Evolutionary conservation across 73 alveolate species (phyloP), one percentile per base, ranked within the genome.

Genomic region (Paramecium octaurelia): DNA sequence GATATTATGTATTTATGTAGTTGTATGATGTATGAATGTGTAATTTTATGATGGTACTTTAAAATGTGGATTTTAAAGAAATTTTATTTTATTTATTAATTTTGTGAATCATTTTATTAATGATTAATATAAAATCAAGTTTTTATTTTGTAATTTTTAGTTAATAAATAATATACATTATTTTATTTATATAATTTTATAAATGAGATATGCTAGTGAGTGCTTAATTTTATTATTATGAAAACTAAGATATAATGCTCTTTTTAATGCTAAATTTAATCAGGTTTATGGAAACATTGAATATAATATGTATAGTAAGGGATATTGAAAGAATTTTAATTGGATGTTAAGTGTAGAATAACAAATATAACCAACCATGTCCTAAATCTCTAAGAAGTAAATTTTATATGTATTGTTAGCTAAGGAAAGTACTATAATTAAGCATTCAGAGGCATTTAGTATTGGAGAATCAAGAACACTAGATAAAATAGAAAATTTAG

Each of bases 221-320:
- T 54, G 69, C 21, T n/a, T n/a, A 54, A 54, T 54, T 18, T 54
- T 54, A 54, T 54, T 54, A 54, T 54, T 54, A 54, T 4, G 69
- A 54, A 54, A 54, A 54, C 8, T 54, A 54, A 54, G 69, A 54
- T 54, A 54, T 54, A 18, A 18, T 18, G 14, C 69, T 27, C 31
- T 16, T 27, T 64, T 64, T 31, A 64, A 64, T 64, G 84, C 84
- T 27, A 27, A 64, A 64, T 31, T 60, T n/a, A 54, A 31, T 64
- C 35, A 64, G 16, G 27, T 64, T 64, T 64, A 64, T 64, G 84
- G 84, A 64, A 64, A 64, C 12, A 64, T 64, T 64, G 84, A 64
- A 64, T 64, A 64, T 23, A 64, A 64, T 64, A 64, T 64, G 84
- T n/a, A n/a, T n/a, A n/a, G n/a, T n/a, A n/a, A n/a, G n/a, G n/a